Evolutionary conservation across 805 yeast genomes (phyloP), one percentile per base, ranked within the genome.

Genomic region (Nakazawaea anatomiae): DNA sequence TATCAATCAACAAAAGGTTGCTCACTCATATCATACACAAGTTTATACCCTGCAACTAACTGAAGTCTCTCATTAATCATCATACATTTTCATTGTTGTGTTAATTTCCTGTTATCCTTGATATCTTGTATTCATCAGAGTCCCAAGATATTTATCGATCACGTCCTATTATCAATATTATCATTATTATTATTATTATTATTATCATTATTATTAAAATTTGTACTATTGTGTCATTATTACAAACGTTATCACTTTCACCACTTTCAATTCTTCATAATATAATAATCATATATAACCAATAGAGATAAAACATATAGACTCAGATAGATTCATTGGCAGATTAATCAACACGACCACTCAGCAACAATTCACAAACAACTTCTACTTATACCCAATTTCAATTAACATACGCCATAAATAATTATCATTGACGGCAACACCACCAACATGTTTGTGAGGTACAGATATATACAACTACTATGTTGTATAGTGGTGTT

Each of bases 1-100:
- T n/a, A 35, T n/a, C n/a, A 35, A 10, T 27, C n/a, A 39, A 39
- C 42, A 39, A 39, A 12, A 14, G 42, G 42, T 12, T 39, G 10
- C 25, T 18, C 35, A 32, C 35, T 32, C 35, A 32, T 11, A 32
- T 18, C 25, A 18, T 18, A 18, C 41, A 11, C 25, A 9, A 18
- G 25, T 31, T 18, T 18, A 18, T 29, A 10, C 42, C 28, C 35
- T 34, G n/a, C 50, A 47, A 47, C 50, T 47, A 47, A 47, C 50
- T 47, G 50, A 47, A 47, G 50, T 47, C 50, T 42, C 27, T 47
- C 49, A 29, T 46, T 38, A 29, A 39, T 39, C 39, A 30, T 44
- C 7, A 28, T 38, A 18, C 34, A 45, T 27, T 27, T 38, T 8
- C 9, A 4, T 38, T 25, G 10, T 12, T n/a, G 9, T 14, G 10